These are phyloP conservation scores for Didymella arachidicola DNA, from an alignment of 2,329 filamentous ascomycete species.

Conservation along the genomic window DNA sequence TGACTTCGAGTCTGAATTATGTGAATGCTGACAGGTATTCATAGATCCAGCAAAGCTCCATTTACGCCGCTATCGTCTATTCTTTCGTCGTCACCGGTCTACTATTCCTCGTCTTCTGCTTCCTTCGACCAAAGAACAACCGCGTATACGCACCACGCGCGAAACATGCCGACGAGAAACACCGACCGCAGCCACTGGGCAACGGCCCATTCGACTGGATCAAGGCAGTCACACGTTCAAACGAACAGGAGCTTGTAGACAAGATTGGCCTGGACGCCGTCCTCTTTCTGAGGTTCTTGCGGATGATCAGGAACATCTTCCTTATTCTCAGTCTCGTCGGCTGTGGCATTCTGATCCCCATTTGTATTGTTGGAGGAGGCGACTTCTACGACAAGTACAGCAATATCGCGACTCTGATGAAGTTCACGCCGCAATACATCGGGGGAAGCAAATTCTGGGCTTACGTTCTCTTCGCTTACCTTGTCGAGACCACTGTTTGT, in stretches of 20 bases:
- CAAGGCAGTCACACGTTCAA: constrained; percentile 74
- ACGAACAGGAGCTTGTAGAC: constrained; percentile 78
- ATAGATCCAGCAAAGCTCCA: constrained; percentile 67
- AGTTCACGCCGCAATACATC: constrained; percentile 67
- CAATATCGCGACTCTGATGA: constrained; percentile 48
- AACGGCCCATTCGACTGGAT: constrained; percentile 91
- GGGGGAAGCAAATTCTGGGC: constrained; percentile 63
- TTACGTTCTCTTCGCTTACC: constrained; percentile 65
- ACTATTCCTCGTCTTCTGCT: constrained; percentile 82
- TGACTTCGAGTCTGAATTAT: not conserved
- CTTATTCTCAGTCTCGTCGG: constrained; percentile 75
- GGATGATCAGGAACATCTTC: constrained; percentile 93
- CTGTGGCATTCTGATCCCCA: constrained; percentile 78
- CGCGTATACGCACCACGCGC: constrained; percentile 93
- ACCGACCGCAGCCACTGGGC: constrained; percentile 83
- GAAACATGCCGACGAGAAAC: constrained; percentile 89
- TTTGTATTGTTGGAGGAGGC: constrained; percentile 66
- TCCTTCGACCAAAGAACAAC: constrained; percentile 87
- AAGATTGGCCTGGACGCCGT: constrained; percentile 90
- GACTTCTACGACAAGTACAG: constrained; percentile 37
- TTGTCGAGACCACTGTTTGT: constrained; percentile 75
- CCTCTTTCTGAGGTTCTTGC: constrained; percentile 83
- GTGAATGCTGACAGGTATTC: constrained; percentile 6
- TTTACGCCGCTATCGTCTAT: constrained; percentile 81
- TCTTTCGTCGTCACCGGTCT: constrained; percentile 77